Conservation (phyloP, 805 yeast genomes). For the Cyberlindnera amylophila region DNA sequence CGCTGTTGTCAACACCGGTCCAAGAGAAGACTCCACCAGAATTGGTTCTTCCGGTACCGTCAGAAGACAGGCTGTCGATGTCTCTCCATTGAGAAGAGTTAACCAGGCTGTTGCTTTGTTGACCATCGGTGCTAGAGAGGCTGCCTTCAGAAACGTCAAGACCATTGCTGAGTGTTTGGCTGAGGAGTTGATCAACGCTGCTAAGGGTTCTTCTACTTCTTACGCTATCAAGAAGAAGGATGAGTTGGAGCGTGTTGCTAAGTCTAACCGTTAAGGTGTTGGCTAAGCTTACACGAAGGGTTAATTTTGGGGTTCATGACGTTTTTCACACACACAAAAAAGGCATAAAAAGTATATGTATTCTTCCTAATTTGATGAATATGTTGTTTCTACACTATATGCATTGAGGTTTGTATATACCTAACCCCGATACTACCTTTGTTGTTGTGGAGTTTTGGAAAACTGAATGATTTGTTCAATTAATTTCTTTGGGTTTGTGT, state of each 20-base stretch:
- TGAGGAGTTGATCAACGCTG: constrained; percentile 99
- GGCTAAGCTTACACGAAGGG: constrained; percentile 10
- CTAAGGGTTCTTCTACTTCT: constrained; percentile 99
- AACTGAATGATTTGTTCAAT: background rate
- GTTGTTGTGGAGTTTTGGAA: background rate
- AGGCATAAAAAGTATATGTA: constrained; percentile 17
- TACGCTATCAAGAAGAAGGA: constrained; percentile 99
- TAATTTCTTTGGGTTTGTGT: constrained; percentile 10
- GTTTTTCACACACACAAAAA: constrained; percentile 18
- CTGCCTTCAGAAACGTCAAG: constrained; percentile 99
- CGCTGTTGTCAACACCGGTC: constrained; percentile 99
- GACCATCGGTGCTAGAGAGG: constrained; percentile 99
- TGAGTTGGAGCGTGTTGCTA: constrained; percentile 99
- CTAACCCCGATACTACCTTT: too few species aligned
- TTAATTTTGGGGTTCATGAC: constrained; percentile 16
- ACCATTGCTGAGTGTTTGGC: constrained; percentile 99
- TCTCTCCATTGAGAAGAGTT: constrained; percentile 99
- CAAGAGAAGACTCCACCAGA: constrained; percentile 99
- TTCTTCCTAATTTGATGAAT: constrained; percentile 15
- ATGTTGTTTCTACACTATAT: constrained; percentile 1
- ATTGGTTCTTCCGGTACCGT: constrained; percentile 99
- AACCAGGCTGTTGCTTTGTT: constrained; percentile 98
- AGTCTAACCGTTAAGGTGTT: constrained; percentile 94
- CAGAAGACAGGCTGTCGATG: constrained; percentile 99
- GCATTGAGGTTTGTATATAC: too few species aligned